Conservation (phyloP, 495 filamentous ascomycete genomes). For the Cenococcum geophilum region DNA sequence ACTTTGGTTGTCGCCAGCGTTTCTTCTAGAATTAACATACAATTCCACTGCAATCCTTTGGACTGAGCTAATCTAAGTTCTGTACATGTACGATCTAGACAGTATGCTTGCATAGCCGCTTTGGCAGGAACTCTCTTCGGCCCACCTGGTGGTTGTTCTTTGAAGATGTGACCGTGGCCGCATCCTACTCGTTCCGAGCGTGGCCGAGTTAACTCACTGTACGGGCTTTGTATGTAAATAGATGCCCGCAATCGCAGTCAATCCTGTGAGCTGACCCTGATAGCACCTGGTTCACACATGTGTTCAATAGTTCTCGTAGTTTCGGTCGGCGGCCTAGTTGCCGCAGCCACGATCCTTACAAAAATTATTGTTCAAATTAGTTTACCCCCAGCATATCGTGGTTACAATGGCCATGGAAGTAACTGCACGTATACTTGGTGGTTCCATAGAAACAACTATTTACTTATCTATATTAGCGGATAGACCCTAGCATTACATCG, state of each 20-base stretch:
- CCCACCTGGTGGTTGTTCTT: too few species aligned
- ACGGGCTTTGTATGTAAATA: too few species aligned
- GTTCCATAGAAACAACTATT: too few species aligned
- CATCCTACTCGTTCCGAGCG: too few species aligned
- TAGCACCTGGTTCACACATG: slow-evolving; percentile 1
- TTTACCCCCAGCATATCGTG: slow-evolving; percentile 6
- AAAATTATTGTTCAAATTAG: background rate
- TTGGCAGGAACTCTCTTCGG: background rate
- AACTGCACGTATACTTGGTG: slow-evolving; percentile 9
- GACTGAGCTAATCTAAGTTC: background rate
- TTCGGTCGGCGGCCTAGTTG: background rate
- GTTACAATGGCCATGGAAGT: slow-evolving; percentile 17
- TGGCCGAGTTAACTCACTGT: too few species aligned
- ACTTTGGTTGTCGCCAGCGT: slow-evolving; percentile 3
- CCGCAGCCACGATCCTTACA: background rate
- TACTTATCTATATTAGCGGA: too few species aligned
- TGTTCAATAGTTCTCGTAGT: background rate
- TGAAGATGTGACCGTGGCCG: too few species aligned
- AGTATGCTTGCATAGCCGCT: background rate
- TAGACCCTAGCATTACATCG: too few species aligned
- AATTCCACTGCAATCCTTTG: background rate
- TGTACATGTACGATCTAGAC: background rate
- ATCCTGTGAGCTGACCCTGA: background rate
- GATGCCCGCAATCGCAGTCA: too few species aligned
- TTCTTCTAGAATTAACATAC: background rate